Evolutionary conservation across 352 stramenopile species (phyloP), one percentile per base, ranked within the genome.

Genomic region (Pilasporangium apinafurcum): DNA sequence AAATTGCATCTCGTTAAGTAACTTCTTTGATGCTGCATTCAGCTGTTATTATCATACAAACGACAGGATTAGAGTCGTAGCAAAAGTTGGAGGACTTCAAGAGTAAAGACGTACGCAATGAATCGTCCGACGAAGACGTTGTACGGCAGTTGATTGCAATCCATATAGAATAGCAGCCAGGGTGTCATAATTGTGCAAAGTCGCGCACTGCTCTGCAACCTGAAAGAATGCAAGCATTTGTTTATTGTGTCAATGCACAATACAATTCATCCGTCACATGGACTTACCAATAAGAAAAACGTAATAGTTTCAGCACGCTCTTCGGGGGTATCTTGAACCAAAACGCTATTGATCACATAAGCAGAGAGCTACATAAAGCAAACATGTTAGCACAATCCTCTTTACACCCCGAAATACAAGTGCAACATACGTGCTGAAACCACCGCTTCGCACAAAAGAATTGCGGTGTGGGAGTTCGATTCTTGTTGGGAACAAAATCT

Each of bases 61-160:
- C 37, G 48, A 24, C n/a, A 8, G 36, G 37, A 25, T 5, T 35
- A 8, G 27, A 22, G 37, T 21, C 27, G 10, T 37, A 25, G 31
- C 7, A 16, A 24, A 28, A 40, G 33, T 29, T 9, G 32, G 18
- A 17, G 16, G 21, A 10, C 14, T n/a, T 25, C 2, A 37, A 10
- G 12, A 28, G 12, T 25, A 16, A 33, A 35, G 5, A 55, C 75
- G 9, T 81, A 94, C 82, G 49, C 65, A 78, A 20, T 87, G 66
- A 40, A 92, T 76, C 3, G 83, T 81, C 21, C 68, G 76, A 17
- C 76, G 70, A 36, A 94, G 61, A 5, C 83, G 68, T 37, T 92
- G 82, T 5, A 94, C 74, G n/a, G 83, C 78, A 47, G 83, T 94
- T 10, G 83, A 94, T 57, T 94, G 80, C 16, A 94, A 46, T 5